Evolutionary conservation across 176 grass and related monocot genomes (phyloP).

Genomic region (Typha latifolia): DNA sequence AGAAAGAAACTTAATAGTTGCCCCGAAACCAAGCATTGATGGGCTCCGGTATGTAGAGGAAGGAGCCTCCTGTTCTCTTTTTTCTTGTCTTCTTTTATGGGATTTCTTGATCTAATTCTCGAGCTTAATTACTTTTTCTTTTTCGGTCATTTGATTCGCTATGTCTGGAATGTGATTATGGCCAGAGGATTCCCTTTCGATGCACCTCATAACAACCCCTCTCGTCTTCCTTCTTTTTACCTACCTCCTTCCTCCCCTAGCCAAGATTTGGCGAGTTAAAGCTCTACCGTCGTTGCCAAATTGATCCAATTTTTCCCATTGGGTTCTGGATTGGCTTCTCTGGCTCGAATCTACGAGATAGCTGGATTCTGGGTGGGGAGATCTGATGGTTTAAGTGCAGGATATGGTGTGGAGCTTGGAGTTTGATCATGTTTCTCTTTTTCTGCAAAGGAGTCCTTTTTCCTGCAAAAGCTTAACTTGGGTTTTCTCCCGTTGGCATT

Average conservation of each 20-base stretch:
- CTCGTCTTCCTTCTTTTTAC: neutral
- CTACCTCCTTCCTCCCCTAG: neutral
- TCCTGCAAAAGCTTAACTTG: too few species aligned
- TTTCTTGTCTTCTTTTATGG: too few species aligned
- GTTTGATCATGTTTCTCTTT: neutral
- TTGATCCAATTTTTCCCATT: neutral
- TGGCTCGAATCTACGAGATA: neutral
- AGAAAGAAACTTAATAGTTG: neutral
- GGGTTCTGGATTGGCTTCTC: neutral
- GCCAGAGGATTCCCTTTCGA: neutral
- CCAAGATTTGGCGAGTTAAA: neutral
- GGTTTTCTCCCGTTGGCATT: too few species aligned
- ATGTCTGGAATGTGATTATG: neutral
- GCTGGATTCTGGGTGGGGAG: neutral
- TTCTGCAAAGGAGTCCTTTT: too few species aligned
- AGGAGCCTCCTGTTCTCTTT: neutral
- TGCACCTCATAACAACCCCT: neutral
- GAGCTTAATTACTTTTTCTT: neutral
- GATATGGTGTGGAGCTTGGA: neutral
- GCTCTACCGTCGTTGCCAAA: neutral
- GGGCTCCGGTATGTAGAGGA: neutral
- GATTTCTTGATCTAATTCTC: neutral
- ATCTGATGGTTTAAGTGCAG: neutral
- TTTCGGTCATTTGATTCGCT: neutral
- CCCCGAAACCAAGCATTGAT: neutral